phyloP scores from a whole-genome alignment of 176 grass and related monocot genomes.

The Aegilops sharonensis region DNA sequence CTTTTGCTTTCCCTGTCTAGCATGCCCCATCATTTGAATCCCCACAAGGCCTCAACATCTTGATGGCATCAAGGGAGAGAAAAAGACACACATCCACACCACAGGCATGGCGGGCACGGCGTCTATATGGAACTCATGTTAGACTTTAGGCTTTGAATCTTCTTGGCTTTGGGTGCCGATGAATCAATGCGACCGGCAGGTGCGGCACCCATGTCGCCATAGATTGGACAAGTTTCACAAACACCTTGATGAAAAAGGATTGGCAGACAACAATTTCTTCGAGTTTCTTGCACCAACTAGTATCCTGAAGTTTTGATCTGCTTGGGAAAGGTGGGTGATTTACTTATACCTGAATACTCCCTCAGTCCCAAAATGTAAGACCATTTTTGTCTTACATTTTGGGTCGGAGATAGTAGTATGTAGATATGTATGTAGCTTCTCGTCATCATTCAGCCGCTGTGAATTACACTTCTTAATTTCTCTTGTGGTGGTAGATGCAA shows the following conservation, averaged over 20 bases:
- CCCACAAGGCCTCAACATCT: conserved; percentile 4
- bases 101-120: neutral
- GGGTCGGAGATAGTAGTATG: neutral
- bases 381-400: too few relatives aligned
- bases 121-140: neutral
- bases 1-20: conserved; percentile 9
- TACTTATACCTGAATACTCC: neutral
- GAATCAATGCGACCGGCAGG: conserved; percentile 14
- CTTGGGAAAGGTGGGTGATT: neutral
- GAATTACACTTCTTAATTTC: neutral
- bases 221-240: neutral
- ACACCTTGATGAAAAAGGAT: neutral
- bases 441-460: neutral
- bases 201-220: neutral
- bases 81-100: neutral
- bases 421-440: neutral
- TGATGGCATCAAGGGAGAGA: conserved; percentile 14
- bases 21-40: conserved; percentile 5
- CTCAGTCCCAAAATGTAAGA: too few relatives aligned
- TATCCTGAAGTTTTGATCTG: neutral
- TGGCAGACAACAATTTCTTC: neutral
- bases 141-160: conserved; percentile 25
- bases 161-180: conserved; percentile 14
- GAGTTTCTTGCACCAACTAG: neutral
- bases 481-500: conserved; percentile 5